Evolutionary conservation across 2,329 filamentous ascomycete species (phyloP).

Genomic region (Epichloe brachyelytri): DNA sequence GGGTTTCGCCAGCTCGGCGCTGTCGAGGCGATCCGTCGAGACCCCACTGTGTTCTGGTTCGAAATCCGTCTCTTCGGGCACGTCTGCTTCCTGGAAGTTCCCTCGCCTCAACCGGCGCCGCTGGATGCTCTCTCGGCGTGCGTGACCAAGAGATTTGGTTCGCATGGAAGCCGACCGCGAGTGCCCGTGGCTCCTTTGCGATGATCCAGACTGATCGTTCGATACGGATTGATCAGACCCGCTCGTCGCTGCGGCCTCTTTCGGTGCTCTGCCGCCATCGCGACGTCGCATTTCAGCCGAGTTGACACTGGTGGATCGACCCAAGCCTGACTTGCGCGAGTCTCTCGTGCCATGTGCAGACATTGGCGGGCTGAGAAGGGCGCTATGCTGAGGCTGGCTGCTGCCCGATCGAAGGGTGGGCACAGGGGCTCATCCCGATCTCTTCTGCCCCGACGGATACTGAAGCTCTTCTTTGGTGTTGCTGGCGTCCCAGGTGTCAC

Average conservation of each 20-base stretch:
- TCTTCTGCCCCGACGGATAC: slow-evolving; percentile 51
- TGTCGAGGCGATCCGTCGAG: slow-evolving; percentile 48
- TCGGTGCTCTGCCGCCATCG: slow-evolving; percentile 31
- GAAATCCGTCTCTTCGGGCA: slow-evolving; percentile 82
- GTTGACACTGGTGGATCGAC: slow-evolving; percentile 83
- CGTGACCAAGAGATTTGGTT: slow-evolving; percentile 80
- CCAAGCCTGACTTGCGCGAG: slow-evolving; percentile 53
- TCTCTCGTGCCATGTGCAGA: slow-evolving; percentile 43
- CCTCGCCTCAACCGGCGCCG: slow-evolving; percentile 65
- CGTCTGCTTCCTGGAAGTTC: slow-evolving; percentile 58
- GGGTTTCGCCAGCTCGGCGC: slow-evolving; percentile 75
- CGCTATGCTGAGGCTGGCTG: slow-evolving; percentile 61
- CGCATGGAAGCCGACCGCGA: slow-evolving; percentile 53
- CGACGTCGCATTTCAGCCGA: slow-evolving; percentile 69
- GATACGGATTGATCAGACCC: slow-evolving; percentile 63
- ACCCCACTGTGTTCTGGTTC: slow-evolving; percentile 53
- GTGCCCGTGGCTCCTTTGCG: slow-evolving; percentile 37
- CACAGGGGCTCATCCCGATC: slow-evolving; percentile 38
- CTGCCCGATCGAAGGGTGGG: slow-evolving; percentile 40
- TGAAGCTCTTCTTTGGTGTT: slow-evolving; percentile 75
- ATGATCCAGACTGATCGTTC: slow-evolving; percentile 37
- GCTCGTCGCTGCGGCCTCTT: slow-evolving; percentile 61
- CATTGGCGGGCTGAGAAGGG: slow-evolving; percentile 62
- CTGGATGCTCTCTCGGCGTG: slow-evolving; percentile 83
- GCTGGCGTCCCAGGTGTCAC: slow-evolving; percentile 24